A percentile compares a stretch with the other conserved stretches of the same genome.
phyloP scores from a whole-genome alignment of 768 basidiomycete genomes.

The Hydnum rufescens region DNA sequence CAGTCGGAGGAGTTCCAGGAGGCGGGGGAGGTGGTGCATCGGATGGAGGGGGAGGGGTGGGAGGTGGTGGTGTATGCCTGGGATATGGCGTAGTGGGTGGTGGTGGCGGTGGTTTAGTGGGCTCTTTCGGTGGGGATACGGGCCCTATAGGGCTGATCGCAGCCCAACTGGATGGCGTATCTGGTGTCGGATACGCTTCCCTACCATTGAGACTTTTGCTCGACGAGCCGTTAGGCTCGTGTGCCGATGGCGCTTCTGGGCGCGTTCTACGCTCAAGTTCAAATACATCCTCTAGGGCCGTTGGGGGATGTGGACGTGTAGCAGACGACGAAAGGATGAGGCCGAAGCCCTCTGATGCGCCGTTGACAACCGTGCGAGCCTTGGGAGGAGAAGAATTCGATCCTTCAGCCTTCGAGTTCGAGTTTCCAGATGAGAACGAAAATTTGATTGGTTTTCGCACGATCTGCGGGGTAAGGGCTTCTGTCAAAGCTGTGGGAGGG shows the following conservation, averaged over 20 bases:
- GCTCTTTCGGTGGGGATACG: not conserved
- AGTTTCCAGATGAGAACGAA: not conserved
- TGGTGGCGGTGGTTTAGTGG: not conserved
- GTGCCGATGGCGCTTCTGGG: not conserved
- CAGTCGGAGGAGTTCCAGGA: constrained; percentile 12
- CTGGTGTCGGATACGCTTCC: constrained; percentile 1
- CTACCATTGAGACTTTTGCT: not conserved
- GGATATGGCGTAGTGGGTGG: not conserved
- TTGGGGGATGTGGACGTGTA: not conserved
- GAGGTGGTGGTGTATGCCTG: constrained; percentile 9
- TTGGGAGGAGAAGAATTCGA: not conserved
- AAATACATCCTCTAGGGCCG: not conserved
- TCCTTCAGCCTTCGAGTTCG: not conserved
- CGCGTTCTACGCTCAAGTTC: not conserved
- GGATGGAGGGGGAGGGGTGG: constrained; percentile 17
- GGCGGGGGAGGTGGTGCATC: constrained; percentile 16
- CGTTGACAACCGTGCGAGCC: not conserved
- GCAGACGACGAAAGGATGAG: not conserved
- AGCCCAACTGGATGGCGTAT: not conserved
- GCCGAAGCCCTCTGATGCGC: not conserved
- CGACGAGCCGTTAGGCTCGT: not conserved
- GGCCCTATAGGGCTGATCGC: not conserved
- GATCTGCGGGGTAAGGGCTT: not conserved
- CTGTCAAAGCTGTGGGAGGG: not conserved
- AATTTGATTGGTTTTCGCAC: not conserved